A percentile compares a stretch with the other conserved stretches of the same genome.
These are phyloP conservation scores for Hanseniaspora lachancei DNA, from an alignment of 805 yeast genomes.

Conservation along the genomic window DNA sequence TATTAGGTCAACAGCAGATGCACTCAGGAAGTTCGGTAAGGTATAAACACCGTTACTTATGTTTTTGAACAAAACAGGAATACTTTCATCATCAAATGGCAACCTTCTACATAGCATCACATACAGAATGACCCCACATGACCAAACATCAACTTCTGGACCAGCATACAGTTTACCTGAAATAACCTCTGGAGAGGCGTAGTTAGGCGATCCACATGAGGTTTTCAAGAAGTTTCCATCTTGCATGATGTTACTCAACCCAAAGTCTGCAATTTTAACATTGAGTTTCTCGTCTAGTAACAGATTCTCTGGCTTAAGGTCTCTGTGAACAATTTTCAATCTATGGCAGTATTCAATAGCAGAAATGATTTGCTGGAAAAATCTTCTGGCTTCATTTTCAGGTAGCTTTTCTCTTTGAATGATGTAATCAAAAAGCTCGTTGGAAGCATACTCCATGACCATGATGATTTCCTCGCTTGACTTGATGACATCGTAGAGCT, in stretches of 20 bases:
- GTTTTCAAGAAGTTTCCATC: constrained; percentile 93
- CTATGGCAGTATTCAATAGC: constrained; percentile 95
- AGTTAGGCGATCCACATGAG: constrained; percentile 91
- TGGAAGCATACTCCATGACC: constrained; percentile 97
- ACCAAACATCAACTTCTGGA: constrained; percentile 97
- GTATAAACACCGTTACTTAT: constrained; percentile 88
- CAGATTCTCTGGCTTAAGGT: constrained; percentile 88
- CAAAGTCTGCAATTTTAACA: constrained; percentile 93
- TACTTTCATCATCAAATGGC: constrained; percentile 93
- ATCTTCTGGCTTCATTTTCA: constrained; percentile 81
- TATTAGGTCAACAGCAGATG: constrained; percentile 71
- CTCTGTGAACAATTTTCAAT: constrained; percentile 92
- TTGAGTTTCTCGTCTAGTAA: constrained; percentile 78
- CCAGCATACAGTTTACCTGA: constrained; percentile 92
- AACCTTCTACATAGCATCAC: constrained; percentile 92
- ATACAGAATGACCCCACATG: constrained; percentile 86
- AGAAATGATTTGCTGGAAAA: constrained; percentile 90
- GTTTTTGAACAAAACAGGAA: constrained; percentile 85
- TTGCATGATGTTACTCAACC: constrained; percentile 89
- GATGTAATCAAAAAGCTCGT: constrained; percentile 87
- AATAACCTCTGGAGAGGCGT: constrained; percentile 95
- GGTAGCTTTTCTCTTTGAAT: constrained; percentile 88
- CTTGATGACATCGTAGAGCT: constrained; percentile 87
- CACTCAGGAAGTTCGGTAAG: constrained; percentile 70
- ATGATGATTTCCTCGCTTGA: constrained; percentile 90